A percentile compares a stretch with the other conserved stretches of the same genome.
Evolutionary conservation across 768 basidiomycete genomes (phyloP).

Genomic region (Lentinus tigrinus): DNA sequence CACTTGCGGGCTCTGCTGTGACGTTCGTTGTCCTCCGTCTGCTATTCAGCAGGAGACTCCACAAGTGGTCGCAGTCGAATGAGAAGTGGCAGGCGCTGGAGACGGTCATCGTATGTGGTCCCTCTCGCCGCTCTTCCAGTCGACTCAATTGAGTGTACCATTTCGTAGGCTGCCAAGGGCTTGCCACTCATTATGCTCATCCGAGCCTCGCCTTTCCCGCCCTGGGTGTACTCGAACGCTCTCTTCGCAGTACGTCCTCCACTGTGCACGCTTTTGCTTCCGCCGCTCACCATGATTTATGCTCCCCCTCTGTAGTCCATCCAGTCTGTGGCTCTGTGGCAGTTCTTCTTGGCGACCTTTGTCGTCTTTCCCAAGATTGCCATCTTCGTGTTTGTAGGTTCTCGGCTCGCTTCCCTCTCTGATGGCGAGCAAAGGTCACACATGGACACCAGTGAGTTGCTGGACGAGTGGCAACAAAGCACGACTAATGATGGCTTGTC

Average conservation of each 20-base stretch:
- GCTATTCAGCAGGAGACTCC: conserved; percentile 55
- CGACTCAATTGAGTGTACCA: not conserved
- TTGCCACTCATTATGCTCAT: conserved; percentile 81
- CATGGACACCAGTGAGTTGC: conserved; percentile 72
- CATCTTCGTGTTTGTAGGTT: conserved; percentile 77
- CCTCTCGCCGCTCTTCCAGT: not conserved
- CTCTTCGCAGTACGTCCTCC: conserved; percentile 66
- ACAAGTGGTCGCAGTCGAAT: conserved; percentile 58
- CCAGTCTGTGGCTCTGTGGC: conserved; percentile 67
- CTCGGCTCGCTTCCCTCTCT: conserved; percentile 68
- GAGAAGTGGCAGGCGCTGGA: conserved; percentile 80
- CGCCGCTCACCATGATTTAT: not conserved
- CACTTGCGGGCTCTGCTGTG: conserved; percentile 61
- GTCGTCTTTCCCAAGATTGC: conserved; percentile 70
- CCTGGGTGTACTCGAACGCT: conserved; percentile 85
- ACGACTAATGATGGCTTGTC: not conserved
- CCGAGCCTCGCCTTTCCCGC: conserved; percentile 78
- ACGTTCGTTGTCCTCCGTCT: conserved; percentile 61
- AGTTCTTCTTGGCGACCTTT: conserved; percentile 73
- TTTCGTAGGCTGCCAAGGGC: conserved; percentile 63
- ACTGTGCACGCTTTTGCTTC: not conserved
- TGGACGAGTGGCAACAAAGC: not conserved
- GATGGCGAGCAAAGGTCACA: conserved; percentile 71
- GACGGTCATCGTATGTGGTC: conserved; percentile 60
- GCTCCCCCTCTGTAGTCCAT: conserved; percentile 52